These are phyloP conservation scores for Polygonum maritimum DNA, from an alignment of 148 eudicot genomes.

Conservation along the genomic window DNA sequence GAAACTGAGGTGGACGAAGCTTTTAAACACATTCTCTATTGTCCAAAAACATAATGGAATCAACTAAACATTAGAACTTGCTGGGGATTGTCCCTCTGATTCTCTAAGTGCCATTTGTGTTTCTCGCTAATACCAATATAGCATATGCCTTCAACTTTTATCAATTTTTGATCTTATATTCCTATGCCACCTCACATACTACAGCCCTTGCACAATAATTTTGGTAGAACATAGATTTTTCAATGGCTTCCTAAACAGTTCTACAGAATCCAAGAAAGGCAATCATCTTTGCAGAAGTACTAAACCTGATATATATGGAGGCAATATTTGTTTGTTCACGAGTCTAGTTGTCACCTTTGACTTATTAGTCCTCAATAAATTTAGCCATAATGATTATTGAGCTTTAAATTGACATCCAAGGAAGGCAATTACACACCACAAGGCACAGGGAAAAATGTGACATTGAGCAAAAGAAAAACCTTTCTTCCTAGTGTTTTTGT, in stretches of 20 bases:
- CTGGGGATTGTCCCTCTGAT: not conserved
- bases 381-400: not conserved
- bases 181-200: not conserved
- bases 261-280: not conserved
- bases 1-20: not conserved
- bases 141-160: not conserved
- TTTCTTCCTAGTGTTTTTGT: not conserved
- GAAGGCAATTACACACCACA: not conserved
- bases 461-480: not conserved
- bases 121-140: not conserved
- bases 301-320: not conserved
- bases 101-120: not conserved
- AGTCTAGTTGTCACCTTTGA: not conserved
- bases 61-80: not conserved
- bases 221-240: not conserved
- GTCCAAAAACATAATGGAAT: slow-evolving; percentile 2
- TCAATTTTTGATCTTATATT: not conserved
- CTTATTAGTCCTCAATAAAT: not conserved
- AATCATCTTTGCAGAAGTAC: not conserved
- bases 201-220: not conserved
- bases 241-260: not conserved
- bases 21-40: not conserved
- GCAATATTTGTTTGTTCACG: not conserved
- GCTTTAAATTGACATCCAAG: not conserved
- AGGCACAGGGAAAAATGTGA: not conserved